A percentile compares a stretch with the other conserved stretches of the same genome.
phyloP scores from a whole-genome alignment of 345 rosid genomes.

The Brassica napus region Da-Ae NC_063442.1:6285501-6286000 shows the following conservation, averaged over 20 bases:
- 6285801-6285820: conserved; percentile 88
- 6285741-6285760: conserved; percentile 97
- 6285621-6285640: conserved; percentile 71
- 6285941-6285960: conserved; percentile 76
- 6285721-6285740: conserved; percentile 95
- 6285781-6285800: conserved; percentile 89
- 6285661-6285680: conserved; percentile 64
- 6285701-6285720: conserved; percentile 91
- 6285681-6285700: conserved; percentile 96
- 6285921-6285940: conserved; percentile 89
- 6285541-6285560: conserved; percentile 95
- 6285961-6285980: conserved; percentile 91
- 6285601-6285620: conserved; percentile 78
- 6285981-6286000: conserved; percentile 46
- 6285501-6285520: conserved; percentile 80
- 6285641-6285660: conserved; percentile 60
- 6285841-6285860: conserved; percentile 87
- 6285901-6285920: conserved; percentile 95
- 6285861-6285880: conserved; percentile 87
- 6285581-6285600: conserved; percentile 85
- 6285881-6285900: conserved; percentile 85
- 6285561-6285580: conserved; percentile 78
- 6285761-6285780: conserved; percentile 88
- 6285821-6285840: conserved; percentile 95
- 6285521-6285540: conserved; percentile 75